These are phyloP conservation scores for Aureobasidium sp. DNA, from an alignment of 2,329 filamentous ascomycete species.

Conservation along the genomic window DNA sequence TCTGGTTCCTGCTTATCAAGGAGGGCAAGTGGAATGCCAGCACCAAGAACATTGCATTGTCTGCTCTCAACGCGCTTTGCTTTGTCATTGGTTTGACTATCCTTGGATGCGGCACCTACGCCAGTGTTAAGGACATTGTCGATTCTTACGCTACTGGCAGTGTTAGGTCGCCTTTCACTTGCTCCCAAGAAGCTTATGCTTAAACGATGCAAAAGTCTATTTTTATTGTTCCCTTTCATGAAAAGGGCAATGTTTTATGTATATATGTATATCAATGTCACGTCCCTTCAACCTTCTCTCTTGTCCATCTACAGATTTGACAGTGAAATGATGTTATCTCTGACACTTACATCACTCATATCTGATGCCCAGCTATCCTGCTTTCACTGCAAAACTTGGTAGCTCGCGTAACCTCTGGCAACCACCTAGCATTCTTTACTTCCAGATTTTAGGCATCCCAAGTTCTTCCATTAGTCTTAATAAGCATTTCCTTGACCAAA, in stretches of 20 bases:
- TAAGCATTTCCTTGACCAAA: no score
- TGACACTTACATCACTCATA: neutral
- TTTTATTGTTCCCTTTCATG: neutral
- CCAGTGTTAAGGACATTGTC: slow-evolving; percentile 39
- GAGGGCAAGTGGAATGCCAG: slow-evolving; percentile 41
- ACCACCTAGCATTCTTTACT: neutral
- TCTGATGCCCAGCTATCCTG: no score
- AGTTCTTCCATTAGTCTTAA: no score
- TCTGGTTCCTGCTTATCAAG: slow-evolving; percentile 41
- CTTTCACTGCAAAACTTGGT: neutral
- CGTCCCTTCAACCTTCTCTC: neutral
- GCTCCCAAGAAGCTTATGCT: slow-evolving; percentile 29
- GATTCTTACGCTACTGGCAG: slow-evolving; percentile 32
- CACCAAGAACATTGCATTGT: slow-evolving; percentile 39
- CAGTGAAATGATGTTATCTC: no score
- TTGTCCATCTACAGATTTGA: no score
- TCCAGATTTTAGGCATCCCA: no score
- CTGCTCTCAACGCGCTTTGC: slow-evolving; percentile 39
- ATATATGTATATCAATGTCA: slow-evolving; percentile 5
- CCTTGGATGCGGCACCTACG: slow-evolving; percentile 37
- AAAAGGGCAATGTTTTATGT: neutral
- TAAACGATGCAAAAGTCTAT: slow-evolving; percentile 12
- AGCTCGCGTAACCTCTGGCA: neutral
- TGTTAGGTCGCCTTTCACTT: slow-evolving; percentile 38
- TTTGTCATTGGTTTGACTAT: slow-evolving; percentile 31